Conservation (phyloP, 805 yeast genomes). For the Phaffomyces antillensis region DNA sequence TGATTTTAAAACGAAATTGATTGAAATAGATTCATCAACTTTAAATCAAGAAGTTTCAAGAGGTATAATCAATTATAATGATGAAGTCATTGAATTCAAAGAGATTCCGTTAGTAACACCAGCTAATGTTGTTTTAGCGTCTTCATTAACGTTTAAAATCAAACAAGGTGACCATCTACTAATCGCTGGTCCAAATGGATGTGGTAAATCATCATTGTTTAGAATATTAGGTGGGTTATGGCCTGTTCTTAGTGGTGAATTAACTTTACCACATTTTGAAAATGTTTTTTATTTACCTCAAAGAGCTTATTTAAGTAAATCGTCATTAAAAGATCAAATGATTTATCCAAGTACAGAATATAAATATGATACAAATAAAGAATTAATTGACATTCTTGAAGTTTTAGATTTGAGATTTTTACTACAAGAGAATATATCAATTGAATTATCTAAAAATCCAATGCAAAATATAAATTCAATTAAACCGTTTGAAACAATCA, state of each 20-base stretch:
- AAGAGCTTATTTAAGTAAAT: constrained; percentile 67
- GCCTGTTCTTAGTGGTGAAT: constrained; percentile 60
- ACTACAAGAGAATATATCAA: constrained; percentile 36
- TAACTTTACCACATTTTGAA: constrained; percentile 57
- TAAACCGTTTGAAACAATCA: constrained; percentile 52
- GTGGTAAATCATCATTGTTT: constrained; percentile 90
- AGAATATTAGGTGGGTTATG: constrained; percentile 89
- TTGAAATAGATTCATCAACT: constrained; percentile 32
- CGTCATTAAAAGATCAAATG: constrained; percentile 75
- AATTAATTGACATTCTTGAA: constrained; percentile 45
- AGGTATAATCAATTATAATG: constrained; percentile 36
- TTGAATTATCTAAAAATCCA: constrained; percentile 25
- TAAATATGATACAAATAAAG: constrained; percentile 35
- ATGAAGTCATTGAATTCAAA: constrained; percentile 59
- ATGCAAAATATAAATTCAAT: constrained; percentile 27
- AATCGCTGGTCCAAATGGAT: constrained; percentile 94
- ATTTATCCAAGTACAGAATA: constrained; percentile 79
- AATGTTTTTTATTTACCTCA: constrained; percentile 88
- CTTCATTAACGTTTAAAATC: constrained; percentile 60
- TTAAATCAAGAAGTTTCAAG: constrained; percentile 17
- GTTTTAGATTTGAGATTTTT: constrained; percentile 56
- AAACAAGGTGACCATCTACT: constrained; percentile 78
- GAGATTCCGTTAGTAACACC: constrained; percentile 84
- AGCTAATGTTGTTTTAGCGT: constrained; percentile 63
- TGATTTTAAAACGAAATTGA: constrained; percentile 59